A percentile compares a stretch with the other conserved stretches of the same genome.
phyloP scores from a whole-genome alignment of 2,329 filamentous ascomycete species.

The Talaromyces piceae region DNA sequence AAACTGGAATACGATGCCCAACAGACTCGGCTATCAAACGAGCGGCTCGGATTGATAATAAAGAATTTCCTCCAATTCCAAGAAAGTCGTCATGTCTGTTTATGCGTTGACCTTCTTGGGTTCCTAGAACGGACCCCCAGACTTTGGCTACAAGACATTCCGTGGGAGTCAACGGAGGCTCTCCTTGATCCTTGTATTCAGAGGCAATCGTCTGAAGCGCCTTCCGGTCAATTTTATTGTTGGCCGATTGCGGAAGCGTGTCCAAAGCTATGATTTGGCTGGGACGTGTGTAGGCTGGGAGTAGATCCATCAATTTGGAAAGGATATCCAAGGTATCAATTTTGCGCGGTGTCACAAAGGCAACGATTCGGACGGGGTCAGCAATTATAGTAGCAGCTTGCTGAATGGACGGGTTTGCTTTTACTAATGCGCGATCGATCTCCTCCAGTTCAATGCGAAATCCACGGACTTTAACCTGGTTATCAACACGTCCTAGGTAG shows the following conservation, averaged over 20 bases:
- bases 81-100: not conserved
- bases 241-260: not conserved
- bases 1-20: not conserved
- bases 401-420: not conserved
- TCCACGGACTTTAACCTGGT: conserved; percentile 34
- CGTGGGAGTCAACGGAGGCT: not conserved
- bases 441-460: conserved; percentile 37
- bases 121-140: not conserved
- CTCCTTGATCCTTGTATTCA: not conserved
- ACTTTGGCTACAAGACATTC: not conserved
- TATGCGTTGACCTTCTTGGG: not conserved
- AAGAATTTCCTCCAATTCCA: not conserved
- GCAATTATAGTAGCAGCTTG: not conserved
- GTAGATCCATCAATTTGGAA: not conserved
- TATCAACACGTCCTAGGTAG: conserved; percentile 36
- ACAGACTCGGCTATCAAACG: not conserved
- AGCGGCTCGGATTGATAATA: not conserved
- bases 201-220: not conserved
- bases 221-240: not conserved
- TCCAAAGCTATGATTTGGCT: not conserved
- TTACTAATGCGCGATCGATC: conserved; percentile 1
- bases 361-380: not conserved
- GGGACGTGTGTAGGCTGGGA: not conserved
- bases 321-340: not conserved
- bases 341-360: not conserved